phyloP scores from a whole-genome alignment of 441 rosid genomes.

The Adansonia gregorii region DNA sequence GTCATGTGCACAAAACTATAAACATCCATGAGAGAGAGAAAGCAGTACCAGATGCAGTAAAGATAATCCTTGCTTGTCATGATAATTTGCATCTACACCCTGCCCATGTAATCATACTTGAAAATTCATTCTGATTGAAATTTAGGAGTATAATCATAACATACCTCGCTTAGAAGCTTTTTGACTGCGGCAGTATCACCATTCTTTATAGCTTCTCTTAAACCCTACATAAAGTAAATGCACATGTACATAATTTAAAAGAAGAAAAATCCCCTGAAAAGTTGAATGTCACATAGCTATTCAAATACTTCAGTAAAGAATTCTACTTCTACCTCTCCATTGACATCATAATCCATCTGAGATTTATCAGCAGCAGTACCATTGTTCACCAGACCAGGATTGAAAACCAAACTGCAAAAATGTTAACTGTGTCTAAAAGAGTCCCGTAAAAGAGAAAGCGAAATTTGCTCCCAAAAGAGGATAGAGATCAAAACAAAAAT shows the following conservation, averaged over 20 bases:
- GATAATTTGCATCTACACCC: conserved; percentile 95
- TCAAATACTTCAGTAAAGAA: conserved; percentile 19
- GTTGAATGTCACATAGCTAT: neutral
- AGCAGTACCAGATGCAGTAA: conserved; percentile 77
- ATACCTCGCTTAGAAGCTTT: conserved; percentile 84
- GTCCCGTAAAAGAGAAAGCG: neutral
- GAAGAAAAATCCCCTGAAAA: conserved; percentile 13
- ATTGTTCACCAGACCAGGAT: conserved; percentile 52
- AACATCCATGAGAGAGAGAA: conserved; percentile 11
- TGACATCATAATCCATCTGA: conserved; percentile 74
- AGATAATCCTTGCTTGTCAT: conserved; percentile 89
- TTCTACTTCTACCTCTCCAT: conserved; percentile 69
- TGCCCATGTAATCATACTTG: conserved; percentile 39
- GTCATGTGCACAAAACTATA: neutral
- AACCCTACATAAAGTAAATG: conserved; percentile 56
- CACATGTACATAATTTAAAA: conserved; percentile 15
- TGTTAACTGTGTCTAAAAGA: conserved; percentile 10
- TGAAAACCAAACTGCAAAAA: conserved; percentile 59
- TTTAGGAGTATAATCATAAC: conserved; percentile 22
- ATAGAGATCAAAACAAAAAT: neutral
- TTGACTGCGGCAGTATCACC: conserved; percentile 75
- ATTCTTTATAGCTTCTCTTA: conserved; percentile 94
- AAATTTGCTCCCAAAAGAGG: neutral
- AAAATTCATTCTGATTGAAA: neutral
- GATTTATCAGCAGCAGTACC: conserved; percentile 45